These are phyloP conservation scores for Ascochyta koolunga DNA, from an alignment of 2,329 filamentous ascomycete species.

Conservation along the genomic window DNA sequence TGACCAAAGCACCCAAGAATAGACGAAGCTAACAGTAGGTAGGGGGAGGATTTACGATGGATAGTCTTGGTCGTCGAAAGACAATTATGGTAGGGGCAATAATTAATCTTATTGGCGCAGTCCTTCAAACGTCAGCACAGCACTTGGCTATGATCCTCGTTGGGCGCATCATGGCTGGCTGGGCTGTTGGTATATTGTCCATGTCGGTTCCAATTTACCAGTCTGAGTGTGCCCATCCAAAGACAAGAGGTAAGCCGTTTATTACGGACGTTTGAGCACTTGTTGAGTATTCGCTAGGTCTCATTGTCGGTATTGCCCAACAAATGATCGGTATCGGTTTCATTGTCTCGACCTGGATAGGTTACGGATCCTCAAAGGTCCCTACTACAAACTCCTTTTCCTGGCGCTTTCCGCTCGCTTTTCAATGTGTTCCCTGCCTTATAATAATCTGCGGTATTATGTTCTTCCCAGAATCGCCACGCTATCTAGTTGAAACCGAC, in stretches of 20 bases:
- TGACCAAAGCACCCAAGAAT: neutral
- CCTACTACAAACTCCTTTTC: conserved; percentile 46
- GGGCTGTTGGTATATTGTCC: conserved; percentile 64
- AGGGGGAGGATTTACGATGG: conserved; percentile 63
- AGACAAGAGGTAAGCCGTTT: conserved; percentile 56
- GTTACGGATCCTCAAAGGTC: conserved; percentile 51
- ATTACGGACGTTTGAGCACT: neutral
- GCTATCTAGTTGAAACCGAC: conserved; percentile 54
- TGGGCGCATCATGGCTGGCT: conserved; percentile 64
- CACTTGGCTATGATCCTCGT: conserved; percentile 63
- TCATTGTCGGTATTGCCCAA: conserved; percentile 63
- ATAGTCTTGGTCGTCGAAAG: conserved; percentile 64
- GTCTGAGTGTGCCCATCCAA: conserved; percentile 65
- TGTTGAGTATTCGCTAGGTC: conserved; percentile 28
- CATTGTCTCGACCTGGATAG: conserved; percentile 61
- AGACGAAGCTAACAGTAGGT: neutral
- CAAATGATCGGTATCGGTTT: conserved; percentile 65
- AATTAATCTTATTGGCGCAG: conserved; percentile 64
- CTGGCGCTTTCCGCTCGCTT: conserved; percentile 54
- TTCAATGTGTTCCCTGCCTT: conserved; percentile 54
- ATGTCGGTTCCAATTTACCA: conserved; percentile 69
- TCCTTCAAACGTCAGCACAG: conserved; percentile 64
- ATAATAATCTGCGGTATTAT: conserved; percentile 52
- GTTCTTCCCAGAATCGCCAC: conserved; percentile 50
- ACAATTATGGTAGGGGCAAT: conserved; percentile 66